phyloP scores from a whole-genome alignment of 1,284 basidiomycete genomes.

The Coniferiporia weirii region DNA sequence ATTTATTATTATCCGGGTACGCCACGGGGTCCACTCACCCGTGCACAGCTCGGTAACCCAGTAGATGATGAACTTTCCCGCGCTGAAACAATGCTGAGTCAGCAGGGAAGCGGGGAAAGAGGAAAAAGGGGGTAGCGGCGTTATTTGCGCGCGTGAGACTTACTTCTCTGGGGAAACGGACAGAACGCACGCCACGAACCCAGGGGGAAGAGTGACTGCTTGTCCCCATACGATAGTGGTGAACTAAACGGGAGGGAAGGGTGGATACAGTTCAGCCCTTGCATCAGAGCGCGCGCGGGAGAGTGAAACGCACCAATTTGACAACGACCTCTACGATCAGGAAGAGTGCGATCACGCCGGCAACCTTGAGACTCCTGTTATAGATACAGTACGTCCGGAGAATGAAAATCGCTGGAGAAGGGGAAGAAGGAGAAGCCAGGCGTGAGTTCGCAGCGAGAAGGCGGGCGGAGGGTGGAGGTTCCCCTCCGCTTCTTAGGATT shows the following conservation, averaged over 20 bases:
- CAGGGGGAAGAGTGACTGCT: slow-evolving; percentile 1
- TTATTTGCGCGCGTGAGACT: not conserved
- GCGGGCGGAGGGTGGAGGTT: not conserved
- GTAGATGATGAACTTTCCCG: slow-evolving; percentile 6
- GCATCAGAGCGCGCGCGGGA: not conserved
- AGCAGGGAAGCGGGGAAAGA: not conserved
- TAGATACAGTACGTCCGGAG: slow-evolving; percentile 14
- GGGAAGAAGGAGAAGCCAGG: not conserved
- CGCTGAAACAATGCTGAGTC: not conserved
- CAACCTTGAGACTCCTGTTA: not conserved
- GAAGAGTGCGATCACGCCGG: slow-evolving; percentile 3
- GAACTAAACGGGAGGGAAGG: not conserved
- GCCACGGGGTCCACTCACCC: not conserved
- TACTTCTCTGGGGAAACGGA: slow-evolving; percentile 3
- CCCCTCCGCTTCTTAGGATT: not conserved
- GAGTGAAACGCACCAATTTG: slow-evolving; percentile 1
- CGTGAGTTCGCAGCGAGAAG: not conserved
- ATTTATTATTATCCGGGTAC: not conserved
- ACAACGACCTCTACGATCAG: slow-evolving; percentile 1
- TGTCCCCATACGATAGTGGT: not conserved
- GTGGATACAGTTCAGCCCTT: not conserved
- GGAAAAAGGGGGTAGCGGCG: not conserved
- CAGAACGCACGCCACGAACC: slow-evolving; percentile 4
- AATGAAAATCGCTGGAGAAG: slow-evolving; percentile 6
- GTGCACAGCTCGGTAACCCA: slow-evolving; percentile 6